Percentiles rank a stretch among this genome's conserved stretches.
These are phyloP conservation scores for Fusarium brachygibbosum DNA, from an alignment of 2,329 filamentous ascomycete genomes.

Conservation along the genomic window DNA sequence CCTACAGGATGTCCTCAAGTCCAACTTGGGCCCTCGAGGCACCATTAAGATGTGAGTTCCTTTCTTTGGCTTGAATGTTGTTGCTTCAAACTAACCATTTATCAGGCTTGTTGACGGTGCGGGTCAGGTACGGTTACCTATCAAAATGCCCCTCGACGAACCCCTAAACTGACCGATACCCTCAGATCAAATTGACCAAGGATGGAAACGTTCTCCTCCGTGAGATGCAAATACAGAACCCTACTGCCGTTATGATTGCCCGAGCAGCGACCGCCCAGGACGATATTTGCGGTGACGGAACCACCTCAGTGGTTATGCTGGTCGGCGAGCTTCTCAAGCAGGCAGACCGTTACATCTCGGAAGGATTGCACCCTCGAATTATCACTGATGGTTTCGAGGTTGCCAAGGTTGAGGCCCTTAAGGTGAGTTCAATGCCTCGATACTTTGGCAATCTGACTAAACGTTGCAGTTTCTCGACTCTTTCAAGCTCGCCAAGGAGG, in stretches of 20 bases:
- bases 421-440: slow-evolving; percentile 64
- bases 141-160: slow-evolving; percentile 46
- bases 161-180: slow-evolving; percentile 50
- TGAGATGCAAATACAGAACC: slow-evolving; percentile 97
- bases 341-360: slow-evolving; percentile 93
- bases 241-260: slow-evolving; percentile 89
- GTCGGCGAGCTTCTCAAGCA: slow-evolving; percentile 98
- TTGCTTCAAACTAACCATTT: slow-evolving; percentile 47
- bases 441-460: slow-evolving; percentile 9
- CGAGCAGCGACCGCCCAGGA: slow-evolving; percentile 95
- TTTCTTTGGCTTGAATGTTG: background rate
- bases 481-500: slow-evolving; percentile 90
- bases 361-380: slow-evolving; percentile 96
- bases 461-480: slow-evolving; percentile 82
- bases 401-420: slow-evolving; percentile 91
- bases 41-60: slow-evolving; percentile 89
- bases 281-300: slow-evolving; percentile 98
- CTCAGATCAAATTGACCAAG: slow-evolving; percentile 96
- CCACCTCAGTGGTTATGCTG: slow-evolving; percentile 93
- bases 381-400: slow-evolving; percentile 98
- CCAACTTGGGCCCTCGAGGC: slow-evolving; percentile 92
- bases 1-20: slow-evolving; percentile 92
- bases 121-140: slow-evolving; percentile 68
- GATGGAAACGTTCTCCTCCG: slow-evolving; percentile 90
- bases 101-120: slow-evolving; percentile 76